These are phyloP conservation scores for Penicillium psychrosexuale DNA, from an alignment of 2,329 filamentous ascomycete genomes.

Conservation along the genomic window DNA sequence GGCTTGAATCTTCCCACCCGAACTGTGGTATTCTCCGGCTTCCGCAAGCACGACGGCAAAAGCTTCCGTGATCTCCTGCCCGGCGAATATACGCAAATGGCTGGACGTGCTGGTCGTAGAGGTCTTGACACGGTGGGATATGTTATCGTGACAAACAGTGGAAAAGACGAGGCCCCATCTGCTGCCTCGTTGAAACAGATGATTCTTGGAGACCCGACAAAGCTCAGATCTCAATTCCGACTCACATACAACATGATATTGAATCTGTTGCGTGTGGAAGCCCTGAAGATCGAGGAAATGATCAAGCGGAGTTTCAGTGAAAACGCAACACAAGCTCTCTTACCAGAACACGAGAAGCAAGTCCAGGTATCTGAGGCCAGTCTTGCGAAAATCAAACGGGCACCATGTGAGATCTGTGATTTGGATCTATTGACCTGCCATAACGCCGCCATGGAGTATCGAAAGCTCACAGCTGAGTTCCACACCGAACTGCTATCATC, in stretches of 20 bases:
- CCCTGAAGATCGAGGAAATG: slow-evolving; percentile 98
- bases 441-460: slow-evolving; percentile 74
- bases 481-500: slow-evolving; percentile 74
- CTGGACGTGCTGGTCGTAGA: slow-evolving; percentile 86
- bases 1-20: slow-evolving; percentile 91
- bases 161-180: slow-evolving; percentile 81
- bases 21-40: slow-evolving; percentile 96
- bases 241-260: slow-evolving; percentile 99
- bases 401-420: slow-evolving; percentile 79
- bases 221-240: slow-evolving; percentile 91
- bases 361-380: slow-evolving; percentile 90
- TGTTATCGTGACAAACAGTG: slow-evolving; percentile 84
- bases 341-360: slow-evolving; percentile 93
- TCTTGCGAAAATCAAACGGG: slow-evolving; percentile 82
- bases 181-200: slow-evolving; percentile 80
- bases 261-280: slow-evolving; percentile 90
- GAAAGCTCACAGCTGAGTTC: slow-evolving; percentile 74
- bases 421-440: slow-evolving; percentile 76
- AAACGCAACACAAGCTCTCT: slow-evolving; percentile 88
- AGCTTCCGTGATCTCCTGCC: slow-evolving; percentile 86
- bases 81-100: slow-evolving; percentile 98
- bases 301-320: slow-evolving; percentile 99
- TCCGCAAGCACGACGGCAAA: slow-evolving; percentile 92
- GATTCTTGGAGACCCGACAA: slow-evolving; percentile 94
- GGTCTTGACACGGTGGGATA: slow-evolving; percentile 90